phyloP scores from a whole-genome alignment of 2,329 filamentous ascomycete species.

The Plectosphaerella sp. region DNA sequence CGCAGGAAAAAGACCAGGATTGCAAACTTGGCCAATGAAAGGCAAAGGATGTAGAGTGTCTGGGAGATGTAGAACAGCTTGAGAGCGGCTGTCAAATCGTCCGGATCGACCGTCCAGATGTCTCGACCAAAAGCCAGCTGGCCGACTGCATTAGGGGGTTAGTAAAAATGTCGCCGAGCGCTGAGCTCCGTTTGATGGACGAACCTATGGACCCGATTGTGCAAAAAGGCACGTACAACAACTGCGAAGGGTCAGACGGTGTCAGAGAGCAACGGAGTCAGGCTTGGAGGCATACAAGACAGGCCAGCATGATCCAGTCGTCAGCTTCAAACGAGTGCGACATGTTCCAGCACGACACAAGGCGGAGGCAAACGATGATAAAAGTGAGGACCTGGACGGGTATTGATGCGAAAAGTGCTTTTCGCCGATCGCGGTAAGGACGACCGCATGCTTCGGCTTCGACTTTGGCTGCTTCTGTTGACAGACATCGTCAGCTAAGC shows the following conservation, averaged over 20 bases:
- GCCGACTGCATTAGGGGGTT: slow-evolving; percentile 14
- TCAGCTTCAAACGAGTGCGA: slow-evolving; percentile 26
- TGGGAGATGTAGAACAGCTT: slow-evolving; percentile 24
- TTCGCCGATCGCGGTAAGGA: slow-evolving; percentile 23
- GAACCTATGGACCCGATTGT: slow-evolving; percentile 24
- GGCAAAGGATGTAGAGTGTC: slow-evolving; percentile 24
- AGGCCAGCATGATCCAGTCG: slow-evolving; percentile 33
- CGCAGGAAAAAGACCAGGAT: slow-evolving; percentile 26
- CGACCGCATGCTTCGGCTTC: slow-evolving; percentile 25
- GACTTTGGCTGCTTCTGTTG: slow-evolving; percentile 21
- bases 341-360: slow-evolving; percentile 29
- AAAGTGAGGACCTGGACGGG: slow-evolving; percentile 28
- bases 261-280: neutral
- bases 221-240: slow-evolving; percentile 24
- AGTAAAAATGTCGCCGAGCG: too few species aligned
- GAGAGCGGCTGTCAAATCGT: slow-evolving; percentile 21
- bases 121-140: slow-evolving; percentile 28
- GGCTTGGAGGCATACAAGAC: slow-evolving; percentile 20
- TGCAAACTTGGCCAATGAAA: slow-evolving; percentile 24
- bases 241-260: slow-evolving; percentile 5
- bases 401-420: slow-evolving; percentile 26
- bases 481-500: neutral
- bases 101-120: slow-evolving; percentile 27
- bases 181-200: too few species aligned
- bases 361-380: slow-evolving; percentile 26